A percentile compares a stretch with the other conserved stretches of the same genome.
Evolutionary conservation across 78 protist species (phyloP).

Genomic region (Paulinella micropora): DNA sequence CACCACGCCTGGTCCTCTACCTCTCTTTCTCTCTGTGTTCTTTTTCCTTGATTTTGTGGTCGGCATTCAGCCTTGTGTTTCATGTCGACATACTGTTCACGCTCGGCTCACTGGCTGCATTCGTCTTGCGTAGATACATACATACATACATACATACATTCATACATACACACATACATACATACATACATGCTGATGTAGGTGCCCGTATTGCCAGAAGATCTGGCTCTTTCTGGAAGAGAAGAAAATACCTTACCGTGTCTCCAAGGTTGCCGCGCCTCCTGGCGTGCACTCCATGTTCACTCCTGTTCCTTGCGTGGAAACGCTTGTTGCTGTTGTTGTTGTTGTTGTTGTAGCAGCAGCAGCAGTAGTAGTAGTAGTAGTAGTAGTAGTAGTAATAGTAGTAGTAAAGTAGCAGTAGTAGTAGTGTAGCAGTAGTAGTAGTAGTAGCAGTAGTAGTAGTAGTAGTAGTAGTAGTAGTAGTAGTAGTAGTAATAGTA

Average conservation of each 20-base stretch:
- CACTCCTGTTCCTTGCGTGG: too few species aligned
- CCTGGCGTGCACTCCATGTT: too few species aligned
- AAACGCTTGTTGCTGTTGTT: not conserved
- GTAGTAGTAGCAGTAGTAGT: not conserved
- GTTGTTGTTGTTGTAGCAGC: not conserved
- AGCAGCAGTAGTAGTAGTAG: not conserved
- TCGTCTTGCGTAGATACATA: too few species aligned
- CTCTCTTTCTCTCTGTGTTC: too few species aligned
- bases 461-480: not conserved
- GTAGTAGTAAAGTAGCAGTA: not conserved
- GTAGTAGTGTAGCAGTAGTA: not conserved
- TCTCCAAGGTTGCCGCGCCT: too few species aligned
- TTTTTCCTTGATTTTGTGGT: too few species aligned
- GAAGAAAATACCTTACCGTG: not conserved
- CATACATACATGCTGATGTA: too few species aligned
- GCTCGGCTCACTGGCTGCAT: too few species aligned
- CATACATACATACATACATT: too few species aligned
- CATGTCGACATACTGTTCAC: too few species aligned
- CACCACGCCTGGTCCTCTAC: not conserved
- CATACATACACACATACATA: too few species aligned
- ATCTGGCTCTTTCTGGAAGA: not conserved
- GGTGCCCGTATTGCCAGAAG: conserved; percentile 13
- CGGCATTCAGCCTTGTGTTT: too few species aligned
- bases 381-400: not conserved
- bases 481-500: not conserved